Conservation (phyloP, 768 basidiomycete genomes). For the Tulasnella sp. region DNA sequence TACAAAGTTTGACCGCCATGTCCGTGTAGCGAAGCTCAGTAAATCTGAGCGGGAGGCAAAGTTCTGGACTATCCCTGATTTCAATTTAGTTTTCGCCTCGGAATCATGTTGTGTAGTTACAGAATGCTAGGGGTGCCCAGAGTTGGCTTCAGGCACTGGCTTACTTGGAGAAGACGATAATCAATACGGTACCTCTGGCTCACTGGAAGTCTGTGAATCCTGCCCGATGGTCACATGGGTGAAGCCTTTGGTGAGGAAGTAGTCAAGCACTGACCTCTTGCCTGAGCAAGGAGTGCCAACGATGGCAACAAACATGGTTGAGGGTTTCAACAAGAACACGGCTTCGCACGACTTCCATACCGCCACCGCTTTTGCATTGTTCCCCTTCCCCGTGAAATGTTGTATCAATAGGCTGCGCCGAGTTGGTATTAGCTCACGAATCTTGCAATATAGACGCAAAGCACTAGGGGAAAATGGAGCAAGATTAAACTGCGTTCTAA, state of each 20-base stretch:
- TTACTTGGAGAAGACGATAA: not conserved
- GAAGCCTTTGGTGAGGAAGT: constrained; percentile 20
- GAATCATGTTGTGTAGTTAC: not conserved
- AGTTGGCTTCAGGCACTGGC: not conserved
- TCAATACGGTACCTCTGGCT: not conserved
- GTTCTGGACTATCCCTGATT: not conserved
- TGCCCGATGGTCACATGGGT: not conserved
- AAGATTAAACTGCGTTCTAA: too few relatives aligned
- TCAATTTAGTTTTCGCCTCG: not conserved
- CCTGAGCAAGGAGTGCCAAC: constrained; percentile 40
- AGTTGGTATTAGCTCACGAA: too few relatives aligned
- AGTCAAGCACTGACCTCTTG: constrained; percentile 32
- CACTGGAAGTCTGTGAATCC: not conserved
- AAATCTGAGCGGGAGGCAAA: constrained; percentile 44
- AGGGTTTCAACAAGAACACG: not conserved
- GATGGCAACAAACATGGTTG: constrained; percentile 53
- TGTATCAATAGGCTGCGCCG: too few relatives aligned
- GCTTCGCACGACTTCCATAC: not conserved
- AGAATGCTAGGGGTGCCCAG: not conserved
- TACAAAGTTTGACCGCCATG: constrained; percentile 75
- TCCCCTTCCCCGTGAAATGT: too few relatives aligned
- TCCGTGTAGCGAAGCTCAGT: constrained; percentile 62
- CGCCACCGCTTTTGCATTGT: too few relatives aligned
- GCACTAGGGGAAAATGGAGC: too few relatives aligned
- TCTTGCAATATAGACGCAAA: too few relatives aligned